Base-by-base conservation (phyloP, 2,329 filamentous ascomycete genomes). In the Chaetothyriales sp. region DNA sequence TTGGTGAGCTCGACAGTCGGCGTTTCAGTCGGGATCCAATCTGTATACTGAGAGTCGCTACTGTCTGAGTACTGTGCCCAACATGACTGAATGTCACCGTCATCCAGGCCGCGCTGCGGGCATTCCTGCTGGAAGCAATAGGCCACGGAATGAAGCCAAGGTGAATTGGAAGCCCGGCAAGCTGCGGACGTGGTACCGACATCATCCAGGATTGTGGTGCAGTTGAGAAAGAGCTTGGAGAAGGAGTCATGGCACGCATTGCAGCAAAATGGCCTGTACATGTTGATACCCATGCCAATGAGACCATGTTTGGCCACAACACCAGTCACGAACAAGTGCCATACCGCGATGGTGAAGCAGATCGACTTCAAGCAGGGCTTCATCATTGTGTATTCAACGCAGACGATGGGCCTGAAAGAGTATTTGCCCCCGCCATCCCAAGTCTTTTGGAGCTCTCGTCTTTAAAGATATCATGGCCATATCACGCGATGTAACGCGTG, bases 41-140 rank as follows among this genome's bases (percentile, higher is more conserved):
- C 22, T 25, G 22, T 25, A 25, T 25, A 25, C 6, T 25, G 22
- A 3, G 22, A 25, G 6, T 3, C 3, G 22, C 3, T 6, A 25
- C 22, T 25, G 22, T 25, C 22, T 25, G 22, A 25, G 22, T 25
- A 25, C n/a, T 25, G 22, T 25, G 22, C 22, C 22, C 22, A 25
- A 25, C 22, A 25, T 3, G 22, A 3, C 6, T 25, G 22, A 25
- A 25, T 25, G 22, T 25, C 22, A 25, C 49, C 36, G 53, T 57
- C 1, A 59, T 60, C 7, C 22, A 25, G 57, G 6, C 22, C 36
- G 5, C 44, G 22, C 22, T 25, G 22, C 22, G 22, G 22, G 50
- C 64, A 66, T 18, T 57, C 58, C 4, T 50, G 45, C 0, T 55
- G 49, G 26, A 65, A 56, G 49, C 64, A 66, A 43, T 59, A 62